phyloP scores from a whole-genome alignment of 352 stramenopile species.

The Globisporangium solare region DNA sequence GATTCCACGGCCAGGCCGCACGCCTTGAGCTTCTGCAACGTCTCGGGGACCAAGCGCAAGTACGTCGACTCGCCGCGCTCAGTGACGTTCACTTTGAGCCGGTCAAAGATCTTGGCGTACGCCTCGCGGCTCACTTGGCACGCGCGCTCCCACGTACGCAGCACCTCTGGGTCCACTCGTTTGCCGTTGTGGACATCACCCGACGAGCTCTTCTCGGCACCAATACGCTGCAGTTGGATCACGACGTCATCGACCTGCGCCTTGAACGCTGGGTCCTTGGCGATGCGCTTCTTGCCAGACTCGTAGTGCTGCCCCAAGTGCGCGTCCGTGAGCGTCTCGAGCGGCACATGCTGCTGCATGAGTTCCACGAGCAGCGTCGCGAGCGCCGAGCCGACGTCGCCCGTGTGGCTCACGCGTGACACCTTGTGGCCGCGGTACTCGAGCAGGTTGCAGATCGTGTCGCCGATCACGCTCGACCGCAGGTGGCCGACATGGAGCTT shows the following conservation, averaged over 20 bases:
- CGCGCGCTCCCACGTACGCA: conserved; percentile 48
- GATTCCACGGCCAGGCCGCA: conserved; percentile 48
- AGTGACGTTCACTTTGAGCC: conserved; percentile 52
- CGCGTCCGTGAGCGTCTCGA: conserved; percentile 49
- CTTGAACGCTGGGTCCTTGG: conserved; percentile 48
- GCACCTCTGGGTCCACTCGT: conserved; percentile 34
- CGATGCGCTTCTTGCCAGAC: conserved; percentile 47
- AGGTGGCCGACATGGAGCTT: conserved; percentile 83
- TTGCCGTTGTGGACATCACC: conserved; percentile 2
- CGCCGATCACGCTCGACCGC: conserved; percentile 72
- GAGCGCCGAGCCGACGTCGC: conserved; percentile 72
- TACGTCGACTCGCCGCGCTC: conserved; percentile 82
- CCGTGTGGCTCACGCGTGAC: conserved; percentile 68
- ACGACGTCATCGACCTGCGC: conserved; percentile 59
- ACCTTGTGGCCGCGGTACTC: conserved; percentile 77
- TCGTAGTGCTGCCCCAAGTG: conserved; percentile 71
- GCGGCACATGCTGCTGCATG: conserved; percentile 40
- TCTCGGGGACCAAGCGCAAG: conserved; percentile 40
- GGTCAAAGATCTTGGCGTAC: conserved; percentile 61
- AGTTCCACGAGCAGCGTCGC: conserved; percentile 73
- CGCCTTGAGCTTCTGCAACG: conserved; percentile 42
- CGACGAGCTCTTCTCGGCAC: conserved; percentile 8
- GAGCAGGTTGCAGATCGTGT: conserved; percentile 77
- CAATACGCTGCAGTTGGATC: conserved; percentile 65
- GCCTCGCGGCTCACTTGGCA: conserved; percentile 71